Percentiles rank a stretch among this genome's conserved stretches.
phyloP scores from a whole-genome alignment of 2,329 filamentous ascomycete genomes.

The Cladosporium sp. region DNA sequence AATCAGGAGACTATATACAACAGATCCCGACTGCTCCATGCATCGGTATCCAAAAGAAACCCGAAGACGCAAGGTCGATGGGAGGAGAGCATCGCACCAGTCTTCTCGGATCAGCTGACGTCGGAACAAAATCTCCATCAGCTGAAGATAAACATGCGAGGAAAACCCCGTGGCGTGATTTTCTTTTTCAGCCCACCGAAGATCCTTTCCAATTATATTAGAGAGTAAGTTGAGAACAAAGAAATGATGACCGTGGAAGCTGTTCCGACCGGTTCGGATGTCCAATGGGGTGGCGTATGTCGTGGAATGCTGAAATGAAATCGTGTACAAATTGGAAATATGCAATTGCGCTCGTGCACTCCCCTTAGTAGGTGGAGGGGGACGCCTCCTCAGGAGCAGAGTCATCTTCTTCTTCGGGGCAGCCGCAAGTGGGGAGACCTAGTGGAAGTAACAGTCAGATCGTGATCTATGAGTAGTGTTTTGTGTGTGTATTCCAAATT shows the following conservation, averaged over 20 bases:
- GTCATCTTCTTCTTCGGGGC: conserved; percentile 9
- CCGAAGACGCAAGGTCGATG: conserved; percentile 4
- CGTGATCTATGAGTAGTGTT: background rate
- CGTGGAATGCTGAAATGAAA: conserved; percentile 12
- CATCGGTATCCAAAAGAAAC: background rate
- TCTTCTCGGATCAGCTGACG: background rate
- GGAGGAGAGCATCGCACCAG: background rate
- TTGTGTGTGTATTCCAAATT: background rate
- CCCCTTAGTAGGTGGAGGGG: conserved; percentile 3
- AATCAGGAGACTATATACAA: background rate
- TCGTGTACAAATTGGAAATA: conserved; percentile 6
- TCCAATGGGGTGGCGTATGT: conserved; percentile 8
- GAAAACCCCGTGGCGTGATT: background rate
- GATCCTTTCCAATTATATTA: conserved; percentile 17
- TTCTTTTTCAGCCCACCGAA: background rate
- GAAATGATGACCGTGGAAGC: conserved; percentile 6
- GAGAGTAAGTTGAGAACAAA: conserved; percentile 7
- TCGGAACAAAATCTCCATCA: background rate
- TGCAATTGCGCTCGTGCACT: background rate
- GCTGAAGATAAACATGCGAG: background rate
- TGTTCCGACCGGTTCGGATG: conserved; percentile 3
- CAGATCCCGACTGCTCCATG: background rate
- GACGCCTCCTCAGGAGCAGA: background rate
- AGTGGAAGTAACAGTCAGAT: conserved; percentile 9
- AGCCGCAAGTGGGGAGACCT: conserved; percentile 15